A percentile compares a stretch with the other conserved stretches of the same genome.
phyloP scores from a whole-genome alignment of 495 filamentous ascomycete genomes.

The Articulospora tetracladia region DNA sequence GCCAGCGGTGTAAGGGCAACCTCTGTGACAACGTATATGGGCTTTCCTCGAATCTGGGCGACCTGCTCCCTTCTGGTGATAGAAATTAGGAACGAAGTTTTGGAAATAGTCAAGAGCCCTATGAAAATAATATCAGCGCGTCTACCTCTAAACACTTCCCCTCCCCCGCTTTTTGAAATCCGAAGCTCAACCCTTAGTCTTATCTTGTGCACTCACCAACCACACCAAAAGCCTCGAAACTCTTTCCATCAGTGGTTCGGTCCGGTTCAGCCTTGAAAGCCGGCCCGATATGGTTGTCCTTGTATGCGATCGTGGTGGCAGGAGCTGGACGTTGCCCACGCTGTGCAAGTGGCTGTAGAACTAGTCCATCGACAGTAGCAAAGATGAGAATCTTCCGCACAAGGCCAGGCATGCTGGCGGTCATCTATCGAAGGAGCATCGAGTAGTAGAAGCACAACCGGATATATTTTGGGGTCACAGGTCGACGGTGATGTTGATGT shows the following conservation, averaged over 20 bases:
- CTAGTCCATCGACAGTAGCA: constrained; percentile 81
- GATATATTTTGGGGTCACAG: not conserved
- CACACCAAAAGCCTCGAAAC: constrained; percentile 78
- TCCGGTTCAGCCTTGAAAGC: constrained; percentile 29
- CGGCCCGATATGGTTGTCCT: constrained; percentile 53
- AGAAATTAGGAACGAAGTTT: constrained; percentile 72
- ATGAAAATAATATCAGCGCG: not conserved
- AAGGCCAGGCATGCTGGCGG: constrained; percentile 62
- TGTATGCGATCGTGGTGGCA: constrained; percentile 70
- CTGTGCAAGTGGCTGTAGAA: constrained; percentile 66
- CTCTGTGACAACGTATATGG: constrained; percentile 80
- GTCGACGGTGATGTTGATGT: not conserved
- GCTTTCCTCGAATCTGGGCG: constrained; percentile 74
- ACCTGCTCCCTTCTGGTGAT: constrained; percentile 84
- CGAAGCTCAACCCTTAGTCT: not conserved
- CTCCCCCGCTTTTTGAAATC: not conserved
- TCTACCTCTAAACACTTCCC: too few species aligned
- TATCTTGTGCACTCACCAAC: constrained; percentile 63
- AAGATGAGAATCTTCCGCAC: constrained; percentile 76
- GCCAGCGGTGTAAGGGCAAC: constrained; percentile 84
- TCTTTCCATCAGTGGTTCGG: constrained; percentile 18
- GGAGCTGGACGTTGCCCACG: constrained; percentile 43
- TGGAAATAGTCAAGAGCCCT: constrained; percentile 74
- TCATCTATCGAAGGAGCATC: not conserved
- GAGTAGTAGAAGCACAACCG: not conserved